Evolutionary conservation across 148 eudicot species (phyloP).

Genomic region (Vaccinium macrocarpon): DNA sequence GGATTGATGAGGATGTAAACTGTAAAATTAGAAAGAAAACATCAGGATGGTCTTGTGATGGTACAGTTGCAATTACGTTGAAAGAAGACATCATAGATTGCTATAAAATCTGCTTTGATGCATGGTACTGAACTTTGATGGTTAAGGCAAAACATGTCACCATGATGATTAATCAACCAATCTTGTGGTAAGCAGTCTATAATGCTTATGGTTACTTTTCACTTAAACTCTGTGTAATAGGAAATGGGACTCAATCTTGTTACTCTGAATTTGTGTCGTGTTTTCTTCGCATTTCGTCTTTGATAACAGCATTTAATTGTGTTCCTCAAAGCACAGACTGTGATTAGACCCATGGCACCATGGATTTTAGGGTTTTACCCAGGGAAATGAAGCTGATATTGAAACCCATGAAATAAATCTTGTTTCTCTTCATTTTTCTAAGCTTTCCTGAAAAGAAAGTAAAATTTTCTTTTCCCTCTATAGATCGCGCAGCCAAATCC

Average conservation of each 20-base stretch:
- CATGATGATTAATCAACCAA: not conserved
- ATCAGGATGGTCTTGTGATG: not conserved
- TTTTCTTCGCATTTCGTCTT: not conserved
- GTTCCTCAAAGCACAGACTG: not conserved
- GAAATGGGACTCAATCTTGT: not conserved
- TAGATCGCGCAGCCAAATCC: not conserved
- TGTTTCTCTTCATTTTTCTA: not conserved
- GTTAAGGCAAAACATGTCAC: not conserved
- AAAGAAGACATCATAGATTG: not conserved
- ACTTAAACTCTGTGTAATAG: not conserved
- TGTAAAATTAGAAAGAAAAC: not conserved
- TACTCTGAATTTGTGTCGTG: not conserved
- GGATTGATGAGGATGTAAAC: not conserved
- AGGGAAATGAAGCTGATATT: not conserved
- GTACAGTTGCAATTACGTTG: not conserved
- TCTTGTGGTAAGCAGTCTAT: not conserved
- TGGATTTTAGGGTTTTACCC: not conserved
- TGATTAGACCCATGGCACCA: not conserved
- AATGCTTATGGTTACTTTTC: not conserved
- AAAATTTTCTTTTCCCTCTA: too few relatives aligned
- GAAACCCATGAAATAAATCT: not conserved
- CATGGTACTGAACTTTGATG: not conserved
- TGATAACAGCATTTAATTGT: not conserved
- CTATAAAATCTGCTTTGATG: not conserved
- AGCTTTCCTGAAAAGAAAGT: not conserved